These are phyloP conservation scores for Tylopilus felleus DNA, from an alignment of 768 basidiomycete genomes.

Conservation along the genomic window DNA sequence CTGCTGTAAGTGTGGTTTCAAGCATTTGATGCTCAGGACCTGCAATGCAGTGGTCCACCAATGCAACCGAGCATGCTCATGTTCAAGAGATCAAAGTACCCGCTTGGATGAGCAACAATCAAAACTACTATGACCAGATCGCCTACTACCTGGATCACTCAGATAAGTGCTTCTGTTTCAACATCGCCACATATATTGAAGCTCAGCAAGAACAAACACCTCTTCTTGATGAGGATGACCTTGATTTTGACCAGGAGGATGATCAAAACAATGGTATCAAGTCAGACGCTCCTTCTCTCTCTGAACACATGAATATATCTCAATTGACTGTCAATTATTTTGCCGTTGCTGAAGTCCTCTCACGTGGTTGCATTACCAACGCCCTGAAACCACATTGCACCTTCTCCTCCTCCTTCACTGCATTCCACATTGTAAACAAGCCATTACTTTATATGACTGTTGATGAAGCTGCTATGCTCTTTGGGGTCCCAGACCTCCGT, in stretches of 20 bases:
- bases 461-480: neutral
- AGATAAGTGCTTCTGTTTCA: neutral
- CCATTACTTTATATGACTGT: neutral
- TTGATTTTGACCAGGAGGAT: neutral
- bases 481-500: neutral
- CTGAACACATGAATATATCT: neutral
- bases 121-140: too few relatives aligned
- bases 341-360: neutral
- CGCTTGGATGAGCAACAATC: too few relatives aligned
- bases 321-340: neutral
- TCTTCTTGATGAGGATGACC: neutral
- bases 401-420: neutral
- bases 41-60: neutral
- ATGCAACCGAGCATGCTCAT: neutral
- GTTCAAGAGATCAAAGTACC: neutral
- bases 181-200: neutral
- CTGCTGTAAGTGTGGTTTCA: neutral
- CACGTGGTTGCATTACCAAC: neutral
- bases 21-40: constrained; percentile 1
- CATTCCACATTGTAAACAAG: neutral
- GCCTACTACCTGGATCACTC: neutral
- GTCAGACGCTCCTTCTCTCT: too few relatives aligned
- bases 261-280: too few relatives aligned
- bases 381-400: neutral
- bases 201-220: neutral